Conservation (phyloP, 2,329 filamentous ascomycete genomes). For the Venturia nashicola region DNA sequence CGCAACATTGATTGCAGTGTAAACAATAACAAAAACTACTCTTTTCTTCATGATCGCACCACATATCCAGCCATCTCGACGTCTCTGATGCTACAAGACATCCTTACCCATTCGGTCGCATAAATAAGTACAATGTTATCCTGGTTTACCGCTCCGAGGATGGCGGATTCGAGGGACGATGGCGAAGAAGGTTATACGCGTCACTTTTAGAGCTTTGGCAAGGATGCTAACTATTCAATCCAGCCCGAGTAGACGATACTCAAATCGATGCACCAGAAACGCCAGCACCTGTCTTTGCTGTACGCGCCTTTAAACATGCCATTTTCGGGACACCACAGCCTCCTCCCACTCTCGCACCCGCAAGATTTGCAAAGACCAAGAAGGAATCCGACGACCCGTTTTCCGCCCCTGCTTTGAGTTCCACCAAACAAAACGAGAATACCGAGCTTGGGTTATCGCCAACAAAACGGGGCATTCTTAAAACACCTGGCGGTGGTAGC, state of each 20-base stretch:
- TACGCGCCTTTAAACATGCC: conserved; percentile 53
- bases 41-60: background rate
- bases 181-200: background rate
- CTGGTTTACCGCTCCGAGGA: conserved; percentile 21
- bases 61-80: background rate
- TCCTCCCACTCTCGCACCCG: conserved; percentile 1
- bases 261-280: conserved; percentile 46
- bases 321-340: conserved; percentile 51
- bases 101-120: background rate
- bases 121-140: conserved; percentile 17
- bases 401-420: background rate
- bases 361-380: background rate
- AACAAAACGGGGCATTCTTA: conserved; percentile 47
- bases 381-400: background rate
- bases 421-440: background rate
- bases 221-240: background rate
- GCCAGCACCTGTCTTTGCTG: conserved; percentile 53
- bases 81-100: background rate
- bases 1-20: background rate
- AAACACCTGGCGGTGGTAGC: conserved; percentile 47
- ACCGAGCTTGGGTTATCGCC: background rate
- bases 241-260: conserved; percentile 1
- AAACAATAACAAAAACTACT: background rate
- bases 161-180: conserved; percentile 11
- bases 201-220: background rate